Conservation (phyloP, 129 eudicot genomes). For the Dittrichia graveolens region DNA sequence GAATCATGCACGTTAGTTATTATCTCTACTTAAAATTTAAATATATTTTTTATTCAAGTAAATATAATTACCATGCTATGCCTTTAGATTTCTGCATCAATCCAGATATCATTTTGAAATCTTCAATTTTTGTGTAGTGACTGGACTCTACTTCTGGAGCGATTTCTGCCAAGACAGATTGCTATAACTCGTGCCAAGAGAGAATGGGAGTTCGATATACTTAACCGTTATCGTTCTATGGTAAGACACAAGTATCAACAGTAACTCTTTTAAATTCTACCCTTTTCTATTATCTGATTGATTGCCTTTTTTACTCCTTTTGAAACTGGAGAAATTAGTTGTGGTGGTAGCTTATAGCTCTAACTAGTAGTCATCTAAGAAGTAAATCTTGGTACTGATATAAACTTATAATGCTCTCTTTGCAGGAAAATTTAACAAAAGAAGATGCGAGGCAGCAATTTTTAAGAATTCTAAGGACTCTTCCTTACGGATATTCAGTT, state of each 20-base stretch:
- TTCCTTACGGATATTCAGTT: slow-evolving; percentile 95
- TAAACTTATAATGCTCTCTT: slow-evolving; percentile 26
- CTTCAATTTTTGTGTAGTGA: slow-evolving; percentile 48
- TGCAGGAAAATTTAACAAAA: slow-evolving; percentile 85
- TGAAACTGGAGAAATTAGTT: too few relatives aligned
- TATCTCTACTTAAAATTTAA: slow-evolving; percentile 4
- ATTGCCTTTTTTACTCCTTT: too few relatives aligned
- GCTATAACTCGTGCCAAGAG: slow-evolving; percentile 92
- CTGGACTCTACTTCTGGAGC: slow-evolving; percentile 89
- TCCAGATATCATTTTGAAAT: background rate
- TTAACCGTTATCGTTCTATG: slow-evolving; percentile 80
- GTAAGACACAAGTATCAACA: slow-evolving; percentile 41
- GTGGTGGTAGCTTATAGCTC: slow-evolving; percentile 1
- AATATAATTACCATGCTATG: background rate
- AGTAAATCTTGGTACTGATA: background rate
- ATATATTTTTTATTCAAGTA: background rate
- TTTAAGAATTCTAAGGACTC: slow-evolving; percentile 72
- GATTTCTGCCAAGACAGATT: slow-evolving; percentile 88
- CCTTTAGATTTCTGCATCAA: background rate
- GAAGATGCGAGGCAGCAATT: slow-evolving; percentile 98
- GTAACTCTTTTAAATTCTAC: background rate
- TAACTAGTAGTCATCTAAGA: background rate
- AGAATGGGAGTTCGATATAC: slow-evolving; percentile 91
- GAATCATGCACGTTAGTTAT: slow-evolving; percentile 95
- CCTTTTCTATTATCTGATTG: background rate